A percentile compares a stretch with the other conserved stretches of the same genome.
Conservation (phyloP, 2,329 filamentous ascomycete genomes). For the Epichloe elymi region DNA sequence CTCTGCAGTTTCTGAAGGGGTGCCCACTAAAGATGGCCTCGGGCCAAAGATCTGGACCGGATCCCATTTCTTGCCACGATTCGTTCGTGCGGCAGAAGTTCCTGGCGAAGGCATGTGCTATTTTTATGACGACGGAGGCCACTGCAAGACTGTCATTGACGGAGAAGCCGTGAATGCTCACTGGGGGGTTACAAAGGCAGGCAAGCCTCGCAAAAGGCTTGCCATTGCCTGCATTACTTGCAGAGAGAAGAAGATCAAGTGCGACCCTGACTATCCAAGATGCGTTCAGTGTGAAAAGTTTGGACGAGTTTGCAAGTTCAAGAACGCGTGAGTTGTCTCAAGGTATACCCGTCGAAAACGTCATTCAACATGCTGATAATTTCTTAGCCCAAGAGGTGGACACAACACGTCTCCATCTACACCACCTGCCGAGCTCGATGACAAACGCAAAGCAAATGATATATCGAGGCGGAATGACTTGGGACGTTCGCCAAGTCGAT, state of each 20-base stretch:
- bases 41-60: conserved; percentile 60
- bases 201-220: conserved; percentile 80
- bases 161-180: conserved; percentile 79
- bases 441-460: conserved; percentile 19
- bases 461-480: conserved; percentile 17
- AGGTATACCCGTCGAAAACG: background rate
- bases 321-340: conserved; percentile 64
- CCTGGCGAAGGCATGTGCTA: conserved; percentile 72
- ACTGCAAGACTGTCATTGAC: conserved; percentile 73
- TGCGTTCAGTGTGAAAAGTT: conserved; percentile 91
- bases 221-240: conserved; percentile 90
- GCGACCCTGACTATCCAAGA: conserved; percentile 74
- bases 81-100: conserved; percentile 51
- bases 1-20: conserved; percentile 25
- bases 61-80: conserved; percentile 52
- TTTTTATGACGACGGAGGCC: conserved; percentile 73
- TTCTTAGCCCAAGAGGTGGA: conserved; percentile 39
- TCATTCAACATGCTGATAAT: conserved; percentile 2
- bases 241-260: conserved; percentile 96
- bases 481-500: conserved; percentile 27
- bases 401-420: conserved; percentile 43
- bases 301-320: conserved; percentile 71
- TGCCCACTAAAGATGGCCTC: conserved; percentile 43
- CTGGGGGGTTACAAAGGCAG: conserved; percentile 89
- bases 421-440: conserved; percentile 37